These are phyloP conservation scores for Nepenthes alata DNA, from an alignment of 179 eudicot species.

Conservation along the genomic window DNA sequence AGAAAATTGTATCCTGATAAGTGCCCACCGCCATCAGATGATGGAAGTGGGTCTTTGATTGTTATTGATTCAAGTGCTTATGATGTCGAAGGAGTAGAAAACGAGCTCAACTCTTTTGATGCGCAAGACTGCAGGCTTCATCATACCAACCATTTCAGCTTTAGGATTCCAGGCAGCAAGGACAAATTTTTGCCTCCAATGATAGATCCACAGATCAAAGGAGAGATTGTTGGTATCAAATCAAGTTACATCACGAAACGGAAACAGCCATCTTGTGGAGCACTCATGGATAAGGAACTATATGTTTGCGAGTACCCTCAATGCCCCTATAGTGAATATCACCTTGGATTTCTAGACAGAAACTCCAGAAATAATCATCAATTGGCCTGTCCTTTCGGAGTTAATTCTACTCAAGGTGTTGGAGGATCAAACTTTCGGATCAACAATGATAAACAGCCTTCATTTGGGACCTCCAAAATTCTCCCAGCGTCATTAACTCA, in stretches of 20 bases:
- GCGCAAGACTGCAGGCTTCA: not conserved
- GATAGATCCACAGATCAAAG: constrained; percentile 10
- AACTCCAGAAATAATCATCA: constrained; percentile 14
- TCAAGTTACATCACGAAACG: constrained; percentile 16
- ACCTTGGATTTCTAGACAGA: constrained; percentile 7
- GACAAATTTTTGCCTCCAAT: constrained; percentile 5
- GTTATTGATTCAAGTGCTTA: constrained; percentile 4
- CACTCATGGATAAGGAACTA: constrained; percentile 9
- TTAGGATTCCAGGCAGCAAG: constrained; percentile 9
- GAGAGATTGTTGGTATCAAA: constrained; percentile 15
- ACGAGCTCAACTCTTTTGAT: not conserved
- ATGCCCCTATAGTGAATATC: constrained; percentile 6
- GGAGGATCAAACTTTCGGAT: constrained; percentile 12
- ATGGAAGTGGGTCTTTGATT: constrained; percentile 1
- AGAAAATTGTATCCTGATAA: not conserved
- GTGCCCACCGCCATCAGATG: not conserved
- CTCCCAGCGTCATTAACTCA: not conserved
- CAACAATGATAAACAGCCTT: constrained; percentile 7
- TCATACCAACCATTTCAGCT: constrained; percentile 3
- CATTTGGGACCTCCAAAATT: constrained; percentile 10
- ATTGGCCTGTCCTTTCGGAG: constrained; percentile 16
- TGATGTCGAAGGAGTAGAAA: constrained; percentile 2
- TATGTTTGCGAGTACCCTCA: constrained; percentile 2
- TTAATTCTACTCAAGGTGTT: constrained; percentile 11
- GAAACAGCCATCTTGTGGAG: constrained; percentile 6